Conservation (phyloP, 179 eudicot genomes). For the Drosera spatulata region DNA sequence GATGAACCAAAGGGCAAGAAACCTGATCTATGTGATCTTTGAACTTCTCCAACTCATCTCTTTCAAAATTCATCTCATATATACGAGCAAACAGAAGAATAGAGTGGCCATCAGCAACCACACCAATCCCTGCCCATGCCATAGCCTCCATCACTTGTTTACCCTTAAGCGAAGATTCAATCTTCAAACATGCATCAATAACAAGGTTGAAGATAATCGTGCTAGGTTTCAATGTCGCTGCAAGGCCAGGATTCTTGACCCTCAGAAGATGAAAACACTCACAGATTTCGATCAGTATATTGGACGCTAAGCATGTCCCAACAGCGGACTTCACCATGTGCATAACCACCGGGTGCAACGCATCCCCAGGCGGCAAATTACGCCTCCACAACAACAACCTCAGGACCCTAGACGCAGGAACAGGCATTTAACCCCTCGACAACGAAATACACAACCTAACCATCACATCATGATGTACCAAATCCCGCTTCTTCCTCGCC, state of each 20-base stretch:
- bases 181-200: slow-evolving; percentile 63
- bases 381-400: slow-evolving; percentile 58
- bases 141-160: slow-evolving; percentile 56
- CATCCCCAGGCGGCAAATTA: slow-evolving; percentile 26
- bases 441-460: slow-evolving; percentile 55
- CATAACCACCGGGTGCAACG: slow-evolving; percentile 37
- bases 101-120: slow-evolving; percentile 63
- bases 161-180: slow-evolving; percentile 49
- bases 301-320: slow-evolving; percentile 61
- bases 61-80: slow-evolving; percentile 62
- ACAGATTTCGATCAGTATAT: slow-evolving; percentile 61
- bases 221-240: slow-evolving; percentile 32
- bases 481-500: slow-evolving; percentile 30
- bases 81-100: slow-evolving; percentile 42
- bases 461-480: slow-evolving; percentile 34
- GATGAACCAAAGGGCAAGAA: slow-evolving; percentile 29
- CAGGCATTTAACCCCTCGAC: slow-evolving; percentile 70
- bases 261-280: slow-evolving; percentile 17
- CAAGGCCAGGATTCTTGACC: slow-evolving; percentile 22
- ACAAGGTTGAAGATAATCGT: slow-evolving; percentile 64
- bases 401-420: slow-evolving; percentile 48
- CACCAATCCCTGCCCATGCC: slow-evolving; percentile 53
- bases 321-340: slow-evolving; percentile 75
- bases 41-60: slow-evolving; percentile 67
- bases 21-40: slow-evolving; percentile 47